Evolutionary conservation across 148 eudicot species (phyloP).

Genomic region (Hydrangea macrophylla): DNA sequence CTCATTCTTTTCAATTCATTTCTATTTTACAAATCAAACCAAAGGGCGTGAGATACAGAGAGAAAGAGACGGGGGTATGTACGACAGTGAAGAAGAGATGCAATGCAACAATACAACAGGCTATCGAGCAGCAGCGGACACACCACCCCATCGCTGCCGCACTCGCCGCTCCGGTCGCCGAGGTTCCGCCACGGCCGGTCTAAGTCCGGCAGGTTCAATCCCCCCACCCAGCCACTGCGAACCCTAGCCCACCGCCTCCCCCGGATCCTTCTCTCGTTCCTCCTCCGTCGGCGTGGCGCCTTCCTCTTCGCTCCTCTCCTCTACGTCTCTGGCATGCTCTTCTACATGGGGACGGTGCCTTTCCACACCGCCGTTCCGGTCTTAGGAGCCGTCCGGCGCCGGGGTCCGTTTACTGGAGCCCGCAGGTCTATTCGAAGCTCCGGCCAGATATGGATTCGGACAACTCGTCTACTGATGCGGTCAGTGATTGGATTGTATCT

Average conservation of each 20-base stretch:
- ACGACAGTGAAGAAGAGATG: conserved; percentile 36
- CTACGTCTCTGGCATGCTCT: conserved; percentile 78
- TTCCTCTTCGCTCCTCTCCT: conserved; percentile 83
- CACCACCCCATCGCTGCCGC: conserved; percentile 80
- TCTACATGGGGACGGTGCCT: conserved; percentile 91
- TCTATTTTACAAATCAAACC: too few species aligned
- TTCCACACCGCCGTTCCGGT: conserved; percentile 68
- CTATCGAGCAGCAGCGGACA: conserved; percentile 83
- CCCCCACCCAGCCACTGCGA: conserved; percentile 24
- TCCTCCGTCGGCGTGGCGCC: conserved; percentile 73
- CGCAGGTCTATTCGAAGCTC: conserved; percentile 72
- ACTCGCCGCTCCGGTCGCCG: conserved; percentile 74
- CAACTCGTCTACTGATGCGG: conserved; percentile 81
- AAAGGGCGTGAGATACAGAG: neutral
- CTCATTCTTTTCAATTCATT: too few species aligned
- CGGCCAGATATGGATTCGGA: conserved; percentile 72
- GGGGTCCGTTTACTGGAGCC: conserved; percentile 81
- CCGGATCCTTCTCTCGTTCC: conserved; percentile 56
- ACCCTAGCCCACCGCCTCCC: conserved; percentile 67
- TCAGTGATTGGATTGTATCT: conserved; percentile 29
- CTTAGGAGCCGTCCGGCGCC: conserved; percentile 51
- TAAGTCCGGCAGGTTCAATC: conserved; percentile 34
- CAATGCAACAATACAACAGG: conserved; percentile 76
- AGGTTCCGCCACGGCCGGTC: conserved; percentile 47
- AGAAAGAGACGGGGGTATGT: neutral